These are phyloP conservation scores for Candida dubliniensis DNA, from an alignment of 1,139 yeast genomes.

Conservation along the genomic window DNA sequence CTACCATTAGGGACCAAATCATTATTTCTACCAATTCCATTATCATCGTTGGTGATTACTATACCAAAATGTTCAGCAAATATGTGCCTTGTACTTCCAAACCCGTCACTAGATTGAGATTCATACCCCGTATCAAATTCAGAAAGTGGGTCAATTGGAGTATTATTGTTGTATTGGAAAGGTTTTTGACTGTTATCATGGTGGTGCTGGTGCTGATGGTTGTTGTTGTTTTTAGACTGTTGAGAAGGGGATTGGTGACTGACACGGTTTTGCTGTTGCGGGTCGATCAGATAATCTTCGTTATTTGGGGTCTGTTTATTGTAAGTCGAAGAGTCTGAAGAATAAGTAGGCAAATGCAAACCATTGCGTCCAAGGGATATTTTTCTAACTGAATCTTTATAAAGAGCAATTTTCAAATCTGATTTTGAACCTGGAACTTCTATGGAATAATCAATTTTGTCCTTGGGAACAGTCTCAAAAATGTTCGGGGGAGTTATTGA, in stretches of 20 bases:
- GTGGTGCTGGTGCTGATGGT: neutral
- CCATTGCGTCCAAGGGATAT: conserved; percentile 7
- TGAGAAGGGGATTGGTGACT: neutral
- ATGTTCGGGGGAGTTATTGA: conserved; percentile 14
- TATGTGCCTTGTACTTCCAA: conserved; percentile 8
- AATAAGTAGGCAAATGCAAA: conserved; percentile 2
- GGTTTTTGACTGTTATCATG: neutral
- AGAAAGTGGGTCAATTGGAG: neutral
- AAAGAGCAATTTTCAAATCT: conserved; percentile 20
- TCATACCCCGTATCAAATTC: conserved; percentile 10
- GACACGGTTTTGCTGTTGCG: neutral
- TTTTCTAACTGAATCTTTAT: conserved; percentile 18
- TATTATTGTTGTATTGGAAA: neutral
- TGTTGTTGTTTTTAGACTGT: neutral
- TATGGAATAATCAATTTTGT: conserved; percentile 8
- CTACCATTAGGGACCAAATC: no score
- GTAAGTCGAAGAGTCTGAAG: conserved; percentile 3
- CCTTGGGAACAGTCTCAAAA: conserved; percentile 11
- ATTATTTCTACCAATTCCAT: neutral
- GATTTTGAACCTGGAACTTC: conserved; percentile 17
- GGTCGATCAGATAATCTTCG: neutral
- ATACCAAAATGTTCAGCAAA: conserved; percentile 9
- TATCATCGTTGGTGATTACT: neutral
- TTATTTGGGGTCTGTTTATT: neutral
- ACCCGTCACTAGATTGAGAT: conserved; percentile 9